phyloP scores from a whole-genome alignment of 2,329 filamentous ascomycete genomes.

The Ilyonectria sp. region DNA sequence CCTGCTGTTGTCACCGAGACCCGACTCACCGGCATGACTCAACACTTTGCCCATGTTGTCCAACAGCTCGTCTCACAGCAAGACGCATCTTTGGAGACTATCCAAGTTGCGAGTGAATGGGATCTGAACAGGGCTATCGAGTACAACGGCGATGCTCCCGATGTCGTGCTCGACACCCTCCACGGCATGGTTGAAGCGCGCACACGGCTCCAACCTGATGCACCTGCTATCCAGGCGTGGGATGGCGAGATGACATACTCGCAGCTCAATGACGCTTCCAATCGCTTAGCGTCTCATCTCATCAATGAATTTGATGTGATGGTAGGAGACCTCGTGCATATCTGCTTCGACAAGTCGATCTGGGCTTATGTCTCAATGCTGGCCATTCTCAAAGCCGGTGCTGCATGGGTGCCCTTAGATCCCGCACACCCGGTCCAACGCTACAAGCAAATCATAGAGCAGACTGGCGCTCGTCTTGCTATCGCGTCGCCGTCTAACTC shows the following conservation, averaged over 20 bases:
- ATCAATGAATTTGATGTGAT: constrained; percentile 16
- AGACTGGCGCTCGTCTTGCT: constrained; percentile 4
- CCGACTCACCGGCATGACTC: constrained; percentile 1
- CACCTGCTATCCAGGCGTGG: constrained; percentile 38
- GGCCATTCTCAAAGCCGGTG: constrained; percentile 53
- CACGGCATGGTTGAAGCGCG: constrained; percentile 39
- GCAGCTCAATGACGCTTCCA: constrained; percentile 23
- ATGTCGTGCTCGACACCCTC: constrained; percentile 13
- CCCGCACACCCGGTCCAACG: constrained; percentile 53
- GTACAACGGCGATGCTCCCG: constrained; percentile 8
- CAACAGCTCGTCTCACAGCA: not conserved
- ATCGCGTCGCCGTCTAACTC: constrained; percentile 3
- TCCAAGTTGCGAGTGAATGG: constrained; percentile 4
- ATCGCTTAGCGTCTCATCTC: constrained; percentile 21
- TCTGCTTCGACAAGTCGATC: constrained; percentile 33
- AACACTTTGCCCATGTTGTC: constrained; percentile 7
- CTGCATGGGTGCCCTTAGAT: constrained; percentile 52
- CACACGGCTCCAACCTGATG: constrained; percentile 24
- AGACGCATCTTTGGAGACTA: not conserved
- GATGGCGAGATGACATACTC: constrained; percentile 45
- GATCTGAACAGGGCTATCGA: constrained; percentile 3
- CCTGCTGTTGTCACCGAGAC: not conserved
- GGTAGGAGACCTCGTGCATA: constrained; percentile 17
- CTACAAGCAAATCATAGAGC: constrained; percentile 1
- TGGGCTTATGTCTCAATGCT: constrained; percentile 48